Conservation (phyloP, 116 monocot genomes). For the Trichopus zeylanicus region DNA sequence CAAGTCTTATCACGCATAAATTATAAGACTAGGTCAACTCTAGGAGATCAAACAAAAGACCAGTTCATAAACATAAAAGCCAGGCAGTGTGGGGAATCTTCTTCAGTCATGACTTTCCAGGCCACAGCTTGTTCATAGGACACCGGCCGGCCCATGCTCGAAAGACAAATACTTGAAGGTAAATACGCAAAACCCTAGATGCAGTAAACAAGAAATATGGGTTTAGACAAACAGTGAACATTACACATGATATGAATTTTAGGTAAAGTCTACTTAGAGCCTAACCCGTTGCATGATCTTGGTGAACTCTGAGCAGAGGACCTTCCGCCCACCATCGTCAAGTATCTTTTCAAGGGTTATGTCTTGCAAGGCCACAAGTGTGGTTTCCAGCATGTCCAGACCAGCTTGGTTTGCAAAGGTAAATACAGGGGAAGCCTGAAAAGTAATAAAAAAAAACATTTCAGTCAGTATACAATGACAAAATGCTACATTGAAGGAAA, state of each 20-base stretch:
- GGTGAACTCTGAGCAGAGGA: constrained; percentile 45
- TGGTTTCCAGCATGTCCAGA: constrained; percentile 94
- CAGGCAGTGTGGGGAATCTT: constrained; percentile 60
- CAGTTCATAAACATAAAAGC: constrained; percentile 87
- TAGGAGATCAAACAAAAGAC: constrained; percentile 67
- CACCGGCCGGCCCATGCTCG: constrained; percentile 85
- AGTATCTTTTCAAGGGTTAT: constrained; percentile 75
- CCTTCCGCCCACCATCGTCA: constrained; percentile 61
- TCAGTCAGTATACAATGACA: background rate
- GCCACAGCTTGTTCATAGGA: constrained; percentile 77
- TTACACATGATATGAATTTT: background rate
- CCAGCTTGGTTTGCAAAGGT: constrained; percentile 91
- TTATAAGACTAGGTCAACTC: too few relatives aligned
- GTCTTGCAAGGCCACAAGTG: constrained; percentile 69
- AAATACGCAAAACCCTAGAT: constrained; percentile 58
- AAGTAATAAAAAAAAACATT: too few relatives aligned
- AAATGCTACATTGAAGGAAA: background rate
- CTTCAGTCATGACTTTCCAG: constrained; percentile 76
- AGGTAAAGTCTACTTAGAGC: background rate
- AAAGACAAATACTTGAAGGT: constrained; percentile 63
- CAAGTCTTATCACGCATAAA: too few relatives aligned
- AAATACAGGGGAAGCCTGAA: constrained; percentile 47
- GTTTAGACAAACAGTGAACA: background rate
- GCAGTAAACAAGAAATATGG: background rate
- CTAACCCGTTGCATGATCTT: constrained; percentile 84